Base-by-base conservation (phyloP, 2,329 filamentous ascomycete genomes). In the Magnaporthiopsis poae region DNA sequence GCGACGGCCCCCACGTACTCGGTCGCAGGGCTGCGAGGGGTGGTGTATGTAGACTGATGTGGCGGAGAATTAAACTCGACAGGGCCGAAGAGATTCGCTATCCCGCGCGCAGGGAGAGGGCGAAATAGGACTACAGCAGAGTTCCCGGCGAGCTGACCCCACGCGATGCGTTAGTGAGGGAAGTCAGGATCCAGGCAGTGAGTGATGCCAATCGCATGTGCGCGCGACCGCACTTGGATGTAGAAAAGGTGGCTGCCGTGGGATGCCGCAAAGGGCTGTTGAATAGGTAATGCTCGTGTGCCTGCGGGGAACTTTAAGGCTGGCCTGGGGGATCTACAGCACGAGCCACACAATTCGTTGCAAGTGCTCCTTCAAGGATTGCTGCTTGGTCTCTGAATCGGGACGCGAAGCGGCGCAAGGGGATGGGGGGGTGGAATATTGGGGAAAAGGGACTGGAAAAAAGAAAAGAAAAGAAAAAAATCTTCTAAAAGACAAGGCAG, bases 261-360 rank as follows among this genome's bases (percentile, higher is more conserved):
- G 46, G 46, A 25, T 56, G 46, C 21, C 21, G 18, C 21, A 56
- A 11, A 66, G 67, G 63, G 60, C 65, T 63, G 65, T 35, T 60
- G 59, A 59, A 63, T 33, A 31, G 31, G 31, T 31, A 13, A n/a
- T 11, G 68, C 67, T 68, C 66, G 21, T 56, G 46, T 56, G 46
- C 8, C 21, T 9, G 46, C 46, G 18, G 18, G 46, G n/a, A 56
- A n/a, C 27, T 4, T 56, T 56, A 21, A 56, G 46, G 46, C 46
- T 56, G 46, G 18, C 9, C 18, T 21, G 18, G 46, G 63, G 62
- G 60, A 65, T 63, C 66, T 64, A 64, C 35, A 62, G 65, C 46
- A 61, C 52, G 46, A 61, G 52, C 63, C n/a, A 59, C 62, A 63
- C 61, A 67, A 67, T 56, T 56, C 46, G 7, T 21, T 56, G 46